These are phyloP conservation scores for Harrya chromipes DNA, from an alignment of 768 basidiomycete species.

Conservation along the genomic window DNA sequence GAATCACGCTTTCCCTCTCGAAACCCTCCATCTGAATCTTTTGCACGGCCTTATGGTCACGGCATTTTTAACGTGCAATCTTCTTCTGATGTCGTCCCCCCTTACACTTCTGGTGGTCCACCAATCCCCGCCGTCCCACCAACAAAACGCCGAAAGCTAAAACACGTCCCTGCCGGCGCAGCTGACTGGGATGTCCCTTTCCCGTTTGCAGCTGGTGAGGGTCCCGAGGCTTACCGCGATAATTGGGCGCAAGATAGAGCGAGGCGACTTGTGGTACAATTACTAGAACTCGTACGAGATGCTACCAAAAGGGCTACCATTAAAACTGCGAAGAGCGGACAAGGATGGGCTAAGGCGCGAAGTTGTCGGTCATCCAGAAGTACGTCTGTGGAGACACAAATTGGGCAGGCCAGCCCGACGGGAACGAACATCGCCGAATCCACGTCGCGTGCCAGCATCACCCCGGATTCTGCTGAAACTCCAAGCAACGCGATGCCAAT, in stretches of 20 bases:
- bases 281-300: conserved; percentile 56
- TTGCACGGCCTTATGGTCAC: conserved; percentile 22
- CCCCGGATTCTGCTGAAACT: neutral
- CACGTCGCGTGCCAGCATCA: neutral
- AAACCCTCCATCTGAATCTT: conserved; percentile 5
- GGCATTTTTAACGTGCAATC: conserved; percentile 3
- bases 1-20: conserved; percentile 23
- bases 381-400: conserved; percentile 17
- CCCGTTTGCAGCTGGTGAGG: conserved; percentile 70
- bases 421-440: neutral
- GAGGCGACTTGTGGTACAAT: conserved; percentile 58
- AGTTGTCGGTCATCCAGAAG: conserved; percentile 32
- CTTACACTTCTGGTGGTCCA: neutral
- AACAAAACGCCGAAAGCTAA: conserved; percentile 60
- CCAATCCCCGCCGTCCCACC: conserved; percentile 20
- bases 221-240: conserved; percentile 58
- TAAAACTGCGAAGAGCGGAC: conserved; percentile 32
- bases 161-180: conserved; percentile 73
- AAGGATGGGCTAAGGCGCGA: conserved; percentile 32
- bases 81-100: neutral
- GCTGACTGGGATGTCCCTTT: conserved; percentile 82
- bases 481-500: neutral
- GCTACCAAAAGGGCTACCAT: conserved; percentile 62
- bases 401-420: neutral
- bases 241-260: conserved; percentile 67